Evolutionary conservation across 345 rosid genomes (phyloP), one percentile per base, ranked within the genome.

Genomic region (Dovyalis caffra): DNA sequence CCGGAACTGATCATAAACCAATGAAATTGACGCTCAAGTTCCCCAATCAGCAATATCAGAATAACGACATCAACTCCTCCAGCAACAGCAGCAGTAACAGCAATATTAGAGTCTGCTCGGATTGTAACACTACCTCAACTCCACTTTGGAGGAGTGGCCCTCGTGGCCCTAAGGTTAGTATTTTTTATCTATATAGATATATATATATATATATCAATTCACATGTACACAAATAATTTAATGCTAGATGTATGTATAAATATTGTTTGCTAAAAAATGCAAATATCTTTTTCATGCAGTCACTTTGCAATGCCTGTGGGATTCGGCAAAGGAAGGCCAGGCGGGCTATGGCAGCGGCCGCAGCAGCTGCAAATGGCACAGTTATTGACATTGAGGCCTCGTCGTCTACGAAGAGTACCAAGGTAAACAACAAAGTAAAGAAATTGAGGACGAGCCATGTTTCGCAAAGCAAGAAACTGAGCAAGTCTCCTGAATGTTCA

Each of bases 301-400:
- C 98, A 29, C 97, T 93, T 51, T 93, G 98, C 84, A 93, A 93
- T 72, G 98, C 98, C 9, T 93, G 97, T 60, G 98, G 98, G 72
- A 93, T 93, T 74, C 84, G 97, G 15, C 95, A 89, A 79, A 88
- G 97, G 89, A 93, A 93, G 88, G 97, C 95, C 3, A 87, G 93
- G 63, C 77, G 94, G 31, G 95, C 95, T 4, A 79, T 89, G 84
- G 90, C 82, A 64, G 91, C 86, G 0, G 79, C 74, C 1, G 79
- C 75, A 5, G 92, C 68, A 1, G 80, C 51, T 23, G 11, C 34
- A 20, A 64, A 29, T 38, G 74, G 72, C 34, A 29, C 67, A 8
- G 64, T 18, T 7, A 21, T 51, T n/a, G 16, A 70, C 8, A 33
- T 8, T 29, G 74, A 74, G 23, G 31, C 74, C 18, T 62, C 74